Evolutionary conservation across 345 rosid genomes (phyloP).

Genomic region (Psidium guajava): DNA sequence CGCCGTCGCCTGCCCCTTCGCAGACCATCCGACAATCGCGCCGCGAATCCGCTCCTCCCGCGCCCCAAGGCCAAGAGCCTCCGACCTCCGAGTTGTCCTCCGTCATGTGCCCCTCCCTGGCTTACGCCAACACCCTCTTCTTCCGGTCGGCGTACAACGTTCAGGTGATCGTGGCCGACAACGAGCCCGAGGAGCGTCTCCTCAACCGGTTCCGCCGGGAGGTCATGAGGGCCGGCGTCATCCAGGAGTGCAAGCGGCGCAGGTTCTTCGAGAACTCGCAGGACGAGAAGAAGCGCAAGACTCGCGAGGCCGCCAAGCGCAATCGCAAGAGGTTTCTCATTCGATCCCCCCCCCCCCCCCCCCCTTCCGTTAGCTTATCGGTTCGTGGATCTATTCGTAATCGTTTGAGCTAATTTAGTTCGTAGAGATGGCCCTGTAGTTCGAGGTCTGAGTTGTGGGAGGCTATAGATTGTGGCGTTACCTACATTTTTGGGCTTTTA

Average conservation of each 20-base stretch:
- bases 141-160: slow-evolving; percentile 63
- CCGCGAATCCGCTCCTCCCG: slow-evolving; percentile 7
- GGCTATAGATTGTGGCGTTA: neutral
- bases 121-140: slow-evolving; percentile 59
- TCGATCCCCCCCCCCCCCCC: too few relatives aligned
- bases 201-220: slow-evolving; percentile 16
- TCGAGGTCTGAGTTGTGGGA: neutral
- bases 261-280: slow-evolving; percentile 18
- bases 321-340: slow-evolving; percentile 18
- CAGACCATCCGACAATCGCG: slow-evolving; percentile 13
- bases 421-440: neutral
- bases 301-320: slow-evolving; percentile 19
- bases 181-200: slow-evolving; percentile 69
- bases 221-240: slow-evolving; percentile 18
- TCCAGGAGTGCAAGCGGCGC: slow-evolving; percentile 16
- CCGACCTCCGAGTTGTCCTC: slow-evolving; percentile 29
- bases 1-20: slow-evolving; percentile 14
- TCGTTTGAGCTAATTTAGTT: neutral
- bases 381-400: neutral
- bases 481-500: neutral
- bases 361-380: neutral
- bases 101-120: slow-evolving; percentile 61
- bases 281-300: slow-evolving; percentile 18
- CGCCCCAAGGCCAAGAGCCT: slow-evolving; percentile 13
- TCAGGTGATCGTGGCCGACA: slow-evolving; percentile 58